These are phyloP conservation scores for Camelina neglecta DNA, from an alignment of 345 rosid genomes.

Conservation along the genomic window DNA sequence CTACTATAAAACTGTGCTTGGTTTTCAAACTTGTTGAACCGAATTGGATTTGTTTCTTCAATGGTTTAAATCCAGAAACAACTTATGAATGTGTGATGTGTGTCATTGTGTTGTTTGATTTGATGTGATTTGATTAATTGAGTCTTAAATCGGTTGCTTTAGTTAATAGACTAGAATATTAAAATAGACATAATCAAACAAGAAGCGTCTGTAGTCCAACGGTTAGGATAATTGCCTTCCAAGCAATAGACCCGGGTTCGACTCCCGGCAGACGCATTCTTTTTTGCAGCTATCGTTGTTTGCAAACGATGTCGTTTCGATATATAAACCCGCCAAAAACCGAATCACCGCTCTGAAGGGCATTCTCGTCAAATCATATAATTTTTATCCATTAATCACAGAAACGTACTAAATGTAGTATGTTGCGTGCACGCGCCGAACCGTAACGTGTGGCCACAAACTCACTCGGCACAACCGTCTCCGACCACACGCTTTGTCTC, in stretches of 20 bases:
- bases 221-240: slow-evolving; percentile 94
- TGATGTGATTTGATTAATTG: neutral
- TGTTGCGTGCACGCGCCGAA: slow-evolving; percentile 50
- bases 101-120: neutral
- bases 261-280: slow-evolving; percentile 77
- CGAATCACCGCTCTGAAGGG: slow-evolving; percentile 11
- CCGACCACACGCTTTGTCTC: slow-evolving; percentile 33
- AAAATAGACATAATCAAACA: fast-evolving
- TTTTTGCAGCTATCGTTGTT: neutral
- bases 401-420: neutral
- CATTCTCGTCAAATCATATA: slow-evolving; percentile 13
- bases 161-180: neutral
- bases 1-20: neutral
- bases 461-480: slow-evolving; percentile 26
- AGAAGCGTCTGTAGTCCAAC: slow-evolving; percentile 79
- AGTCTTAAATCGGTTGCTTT: neutral
- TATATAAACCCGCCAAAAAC: slow-evolving; percentile 14
- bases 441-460: slow-evolving; percentile 40
- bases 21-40: neutral
- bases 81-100: no score
- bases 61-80: neutral
- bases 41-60: slow-evolving; percentile 1
- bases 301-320: neutral
- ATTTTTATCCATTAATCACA: neutral
- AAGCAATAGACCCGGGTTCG: slow-evolving; percentile 92